phyloP scores from a whole-genome alignment of 148 eudicot species.

The Camellia granthamiana region DNA sequence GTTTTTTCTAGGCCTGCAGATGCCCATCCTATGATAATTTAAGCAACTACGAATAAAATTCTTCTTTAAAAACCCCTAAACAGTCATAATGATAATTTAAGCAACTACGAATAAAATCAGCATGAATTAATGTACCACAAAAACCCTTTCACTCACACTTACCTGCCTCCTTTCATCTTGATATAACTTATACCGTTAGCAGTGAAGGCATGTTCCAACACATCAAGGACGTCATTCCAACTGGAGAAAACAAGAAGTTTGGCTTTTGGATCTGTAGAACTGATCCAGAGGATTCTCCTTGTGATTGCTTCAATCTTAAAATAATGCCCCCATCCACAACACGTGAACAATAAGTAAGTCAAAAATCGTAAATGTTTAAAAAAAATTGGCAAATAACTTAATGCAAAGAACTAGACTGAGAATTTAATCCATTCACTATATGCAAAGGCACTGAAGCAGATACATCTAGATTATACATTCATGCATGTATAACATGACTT shows the following conservation, averaged over 20 bases:
- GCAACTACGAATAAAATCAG: neutral
- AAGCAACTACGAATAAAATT: too few species aligned
- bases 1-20: neutral
- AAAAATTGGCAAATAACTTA: neutral
- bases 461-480: neutral
- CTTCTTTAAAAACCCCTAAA: neutral
- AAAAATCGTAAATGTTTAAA: neutral
- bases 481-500: neutral
- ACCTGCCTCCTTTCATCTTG: slow-evolving; percentile 97
- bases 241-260: slow-evolving; percentile 94
- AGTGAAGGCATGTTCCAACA: slow-evolving; percentile 80
- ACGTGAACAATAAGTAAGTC: neutral
- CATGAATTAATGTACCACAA: neutral
- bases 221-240: slow-evolving; percentile 97
- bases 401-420: neutral
- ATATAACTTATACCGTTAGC: slow-evolving; percentile 70
- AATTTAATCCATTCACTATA: neutral
- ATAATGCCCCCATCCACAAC: neutral
- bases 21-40: neutral
- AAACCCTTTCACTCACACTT: neutral
- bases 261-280: slow-evolving; percentile 56
- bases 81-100: neutral
- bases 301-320: slow-evolving; percentile 88
- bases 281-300: slow-evolving; percentile 82
- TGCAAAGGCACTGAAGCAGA: neutral